phyloP scores from a whole-genome alignment of 2,329 filamentous ascomycete genomes.

The Remersonia thermophila region DNA sequence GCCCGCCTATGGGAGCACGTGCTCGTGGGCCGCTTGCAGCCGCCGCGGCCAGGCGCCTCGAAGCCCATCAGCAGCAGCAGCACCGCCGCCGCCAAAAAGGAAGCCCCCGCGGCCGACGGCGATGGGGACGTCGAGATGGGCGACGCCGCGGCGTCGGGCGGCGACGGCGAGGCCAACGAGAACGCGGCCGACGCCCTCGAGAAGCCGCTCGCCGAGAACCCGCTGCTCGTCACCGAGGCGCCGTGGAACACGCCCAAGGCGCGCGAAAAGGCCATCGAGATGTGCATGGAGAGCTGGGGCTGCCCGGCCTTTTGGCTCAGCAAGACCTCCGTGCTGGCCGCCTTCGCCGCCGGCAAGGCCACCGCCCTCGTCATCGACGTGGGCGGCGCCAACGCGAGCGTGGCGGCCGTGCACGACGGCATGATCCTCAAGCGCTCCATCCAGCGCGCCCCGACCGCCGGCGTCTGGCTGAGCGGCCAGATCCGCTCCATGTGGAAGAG shows the following conservation, averaged over 20 bases:
- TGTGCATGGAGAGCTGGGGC: slow-evolving; percentile 95
- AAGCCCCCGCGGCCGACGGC: slow-evolving; percentile 27
- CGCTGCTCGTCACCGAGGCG: slow-evolving; percentile 84
- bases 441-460: slow-evolving; percentile 72
- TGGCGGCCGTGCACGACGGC: slow-evolving; percentile 87
- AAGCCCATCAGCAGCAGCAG: slow-evolving; percentile 65
- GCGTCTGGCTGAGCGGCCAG: slow-evolving; percentile 82
- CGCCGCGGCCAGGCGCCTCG: slow-evolving; percentile 54
- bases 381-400: slow-evolving; percentile 75
- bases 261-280: slow-evolving; percentile 86
- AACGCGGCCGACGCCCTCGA: slow-evolving; percentile 39
- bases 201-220: slow-evolving; percentile 78
- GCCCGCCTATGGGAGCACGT: slow-evolving; percentile 85
- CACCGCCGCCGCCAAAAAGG: slow-evolving; percentile 49
- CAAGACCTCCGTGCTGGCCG: slow-evolving; percentile 75
- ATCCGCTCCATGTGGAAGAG: slow-evolving; percentile 67
- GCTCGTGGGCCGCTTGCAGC: slow-evolving; percentile 78
- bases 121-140: slow-evolving; percentile 51
- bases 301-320: slow-evolving; percentile 90
- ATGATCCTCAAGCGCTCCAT: slow-evolving; percentile 87
- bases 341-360: slow-evolving; percentile 86
- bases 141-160: slow-evolving; percentile 20
- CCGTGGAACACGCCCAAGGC: slow-evolving; percentile 83
- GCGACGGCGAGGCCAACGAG: slow-evolving; percentile 2
- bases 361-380: slow-evolving; percentile 88